Conservation (phyloP, 31 red algal genomes). For the Bonnemaisonia californica region DNA sequence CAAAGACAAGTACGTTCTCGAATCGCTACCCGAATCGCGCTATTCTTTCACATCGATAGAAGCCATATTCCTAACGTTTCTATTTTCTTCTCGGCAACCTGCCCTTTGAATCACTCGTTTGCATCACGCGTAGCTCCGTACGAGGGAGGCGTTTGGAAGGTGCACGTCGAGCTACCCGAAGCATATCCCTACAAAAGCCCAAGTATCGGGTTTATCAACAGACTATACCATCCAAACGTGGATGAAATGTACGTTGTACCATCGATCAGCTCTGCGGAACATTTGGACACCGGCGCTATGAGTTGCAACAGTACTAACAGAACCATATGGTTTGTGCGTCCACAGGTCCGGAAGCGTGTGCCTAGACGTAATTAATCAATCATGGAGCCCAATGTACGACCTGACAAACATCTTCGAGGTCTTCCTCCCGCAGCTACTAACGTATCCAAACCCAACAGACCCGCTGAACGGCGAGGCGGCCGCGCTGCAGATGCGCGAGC, state of each 20-base stretch:
- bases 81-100: background rate
- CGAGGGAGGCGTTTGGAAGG: conserved; percentile 99
- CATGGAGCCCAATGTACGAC: conserved; percentile 99
- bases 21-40: background rate
- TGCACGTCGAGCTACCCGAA: conserved; percentile 97
- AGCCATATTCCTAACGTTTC: background rate
- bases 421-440: conserved; percentile 99
- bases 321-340: background rate
- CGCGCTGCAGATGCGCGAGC: conserved; percentile 97
- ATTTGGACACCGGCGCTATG: no score
- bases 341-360: conserved; percentile 96
- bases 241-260: conserved; percentile 90
- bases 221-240: conserved; percentile 98
- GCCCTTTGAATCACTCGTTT: background rate
- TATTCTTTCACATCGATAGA: background rate
- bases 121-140: conserved; percentile 76
- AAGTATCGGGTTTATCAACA: conserved; percentile 97
- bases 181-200: conserved; percentile 99
- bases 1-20: conserved; percentile 85
- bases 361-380: conserved; percentile 99
- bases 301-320: no score
- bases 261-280: no score
- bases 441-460: conserved; percentile 97
- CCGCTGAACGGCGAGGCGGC: conserved; percentile 99
- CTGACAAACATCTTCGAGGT: conserved; percentile 99